A percentile compares a stretch with the other conserved stretches of the same genome.
These are phyloP conservation scores for Mikania micrantha DNA, from an alignment of 129 eudicot genomes.

Conservation along the genomic window DNA sequence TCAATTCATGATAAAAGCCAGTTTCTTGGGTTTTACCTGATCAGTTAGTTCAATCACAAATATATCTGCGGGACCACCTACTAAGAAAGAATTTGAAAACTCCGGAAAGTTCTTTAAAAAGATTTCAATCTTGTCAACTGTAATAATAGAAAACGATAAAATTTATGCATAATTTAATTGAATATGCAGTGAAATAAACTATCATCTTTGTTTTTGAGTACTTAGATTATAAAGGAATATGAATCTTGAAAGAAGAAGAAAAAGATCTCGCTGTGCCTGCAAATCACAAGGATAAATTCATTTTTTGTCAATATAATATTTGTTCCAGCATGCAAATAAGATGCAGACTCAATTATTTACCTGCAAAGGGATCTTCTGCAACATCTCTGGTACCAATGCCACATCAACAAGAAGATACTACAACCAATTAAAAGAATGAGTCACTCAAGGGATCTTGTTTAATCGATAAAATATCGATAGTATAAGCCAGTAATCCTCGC, in stretches of 20 bases:
- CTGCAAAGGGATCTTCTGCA: constrained; percentile 73
- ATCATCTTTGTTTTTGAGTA: background rate
- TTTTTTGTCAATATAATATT: background rate
- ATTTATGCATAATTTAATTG: background rate
- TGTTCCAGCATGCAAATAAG: background rate
- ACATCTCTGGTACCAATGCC: constrained; percentile 50
- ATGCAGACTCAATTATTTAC: background rate
- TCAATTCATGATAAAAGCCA: background rate
- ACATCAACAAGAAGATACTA: constrained; percentile 89
- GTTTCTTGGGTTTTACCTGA: constrained; percentile 45
- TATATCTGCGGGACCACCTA: constrained; percentile 73
- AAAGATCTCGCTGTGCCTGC: constrained; percentile 83
- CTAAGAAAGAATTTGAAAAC: constrained; percentile 70
- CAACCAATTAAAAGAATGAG: constrained; percentile 3
- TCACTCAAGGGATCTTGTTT: background rate
- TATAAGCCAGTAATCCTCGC: constrained; percentile 8
- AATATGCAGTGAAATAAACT: background rate
- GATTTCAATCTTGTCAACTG: constrained; percentile 66
- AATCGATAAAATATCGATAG: background rate
- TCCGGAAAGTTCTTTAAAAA: constrained; percentile 68
- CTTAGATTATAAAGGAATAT: constrained; percentile 70
- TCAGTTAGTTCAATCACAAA: constrained; percentile 81
- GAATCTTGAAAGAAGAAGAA: constrained; percentile 86
- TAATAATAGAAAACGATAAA: background rate
- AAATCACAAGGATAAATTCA: background rate